A percentile compares a stretch with the other conserved stretches of the same genome.
Conservation (phyloP, 202 grass and related monocot genomes). For the Dendrocalamus latiflorus region DNA sequence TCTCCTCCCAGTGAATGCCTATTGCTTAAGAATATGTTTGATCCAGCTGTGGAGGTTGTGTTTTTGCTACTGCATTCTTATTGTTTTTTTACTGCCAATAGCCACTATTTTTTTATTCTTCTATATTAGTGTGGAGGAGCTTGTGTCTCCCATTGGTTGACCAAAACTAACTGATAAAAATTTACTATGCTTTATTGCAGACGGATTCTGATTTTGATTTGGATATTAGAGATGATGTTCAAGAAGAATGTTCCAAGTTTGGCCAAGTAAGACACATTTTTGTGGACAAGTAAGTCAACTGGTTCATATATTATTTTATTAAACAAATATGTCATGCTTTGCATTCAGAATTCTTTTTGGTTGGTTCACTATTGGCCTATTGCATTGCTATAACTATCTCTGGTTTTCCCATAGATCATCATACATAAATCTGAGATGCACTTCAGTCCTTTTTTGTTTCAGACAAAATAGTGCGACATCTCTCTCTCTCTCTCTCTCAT, state of each 20-base stretch:
- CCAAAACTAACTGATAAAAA: background rate
- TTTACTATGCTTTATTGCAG: conserved; percentile 39
- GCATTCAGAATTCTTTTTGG: background rate
- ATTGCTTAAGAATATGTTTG: conserved; percentile 96
- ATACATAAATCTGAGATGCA: background rate
- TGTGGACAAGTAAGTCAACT: conserved; percentile 83
- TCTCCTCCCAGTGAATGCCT: conserved; percentile 80
- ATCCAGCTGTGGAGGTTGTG: conserved; percentile 71
- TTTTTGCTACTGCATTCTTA: conserved; percentile 1
- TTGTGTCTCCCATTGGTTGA: background rate
- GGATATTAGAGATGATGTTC: conserved; percentile 97
- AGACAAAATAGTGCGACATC: background rate
- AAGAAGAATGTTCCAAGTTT: conserved; percentile 90
- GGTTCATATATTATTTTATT: background rate
- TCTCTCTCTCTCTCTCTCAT: background rate
- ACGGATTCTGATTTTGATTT: conserved; percentile 97
- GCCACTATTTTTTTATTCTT: background rate
- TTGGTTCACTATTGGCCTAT: background rate
- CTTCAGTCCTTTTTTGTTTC: background rate
- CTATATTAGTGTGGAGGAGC: background rate
- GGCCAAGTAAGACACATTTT: conserved; percentile 77
- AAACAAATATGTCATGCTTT: background rate
- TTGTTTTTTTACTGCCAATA: background rate
- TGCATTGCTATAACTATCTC: background rate
- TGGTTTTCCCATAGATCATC: background rate